Base-by-base conservation (phyloP, 208 protist species). In the Trypanosoma cruzi region DNA sequence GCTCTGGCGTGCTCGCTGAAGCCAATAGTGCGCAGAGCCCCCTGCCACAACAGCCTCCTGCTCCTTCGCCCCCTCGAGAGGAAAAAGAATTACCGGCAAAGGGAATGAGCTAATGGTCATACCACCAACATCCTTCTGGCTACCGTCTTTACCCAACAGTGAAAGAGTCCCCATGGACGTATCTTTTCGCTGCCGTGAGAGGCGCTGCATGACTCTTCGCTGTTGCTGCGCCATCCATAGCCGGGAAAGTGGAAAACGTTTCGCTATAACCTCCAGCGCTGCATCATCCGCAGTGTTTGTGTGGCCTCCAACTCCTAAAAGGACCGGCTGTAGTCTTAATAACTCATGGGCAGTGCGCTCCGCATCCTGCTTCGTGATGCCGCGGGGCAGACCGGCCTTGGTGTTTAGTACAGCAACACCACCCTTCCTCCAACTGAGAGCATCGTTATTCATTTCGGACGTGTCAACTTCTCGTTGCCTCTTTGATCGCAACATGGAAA, bases 351-450 rank as follows among this genome's bases (percentile, higher is more conserved):
- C 62, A 54, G 44, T 42, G 26, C 46, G 54, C 18, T 40, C 44
- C 26, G 86, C 36, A 10, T 50, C n/a, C 37, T 66, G 44, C 20
- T 53, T 34, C 31, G 74, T 77, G 48, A 80, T 55, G n/a, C 88
- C 88, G 46, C 88, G 88, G 31, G 84, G 82, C 16, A 90, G 54
- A 16, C 88, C 88, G 31, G 74, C 82, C 68, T 93, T 93, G 6
- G 79, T 93, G 65, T 93, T 93, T 13, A 90, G 58, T 2, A 80
- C 80, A n/a, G 82, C 50, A 18, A 68, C 64, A 26, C 42, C 48
- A n/a, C 3, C 37, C 10, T 62, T 24, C 0, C 0, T 55, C 66
- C 65, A 74, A 29, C 22, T 32, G 28, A 71, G 37, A 0, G 18
- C 28, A 64, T 50, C 18, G 49, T 10, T 36, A 8, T 22, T 59